Evolutionary conservation across 202 grass and related monocot genomes (phyloP).

Genomic region (Saccharum hybrid): DNA sequence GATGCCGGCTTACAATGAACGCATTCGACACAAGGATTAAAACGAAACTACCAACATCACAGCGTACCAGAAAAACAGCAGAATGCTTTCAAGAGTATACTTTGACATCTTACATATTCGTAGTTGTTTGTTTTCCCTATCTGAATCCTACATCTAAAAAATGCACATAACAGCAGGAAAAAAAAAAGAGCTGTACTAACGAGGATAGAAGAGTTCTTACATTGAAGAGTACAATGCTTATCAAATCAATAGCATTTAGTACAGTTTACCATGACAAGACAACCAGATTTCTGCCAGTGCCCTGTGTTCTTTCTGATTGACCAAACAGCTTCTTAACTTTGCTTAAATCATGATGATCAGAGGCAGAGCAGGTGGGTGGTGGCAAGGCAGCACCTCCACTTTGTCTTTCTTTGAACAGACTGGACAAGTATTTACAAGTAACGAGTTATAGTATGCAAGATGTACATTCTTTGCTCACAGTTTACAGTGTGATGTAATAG

Average conservation of each 20-base stretch:
- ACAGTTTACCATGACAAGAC: slow-evolving; percentile 27
- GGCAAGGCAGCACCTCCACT: neutral
- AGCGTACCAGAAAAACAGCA: neutral
- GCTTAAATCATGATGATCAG: slow-evolving; percentile 11
- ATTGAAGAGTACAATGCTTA: neutral
- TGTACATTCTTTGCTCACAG: neutral
- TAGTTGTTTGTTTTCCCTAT: neutral
- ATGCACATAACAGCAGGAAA: neutral
- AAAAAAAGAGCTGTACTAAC: neutral
- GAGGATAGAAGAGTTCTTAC: neutral
- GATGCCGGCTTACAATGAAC: too few species aligned
- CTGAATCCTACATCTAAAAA: neutral
- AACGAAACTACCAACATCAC: too few species aligned
- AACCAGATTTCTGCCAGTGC: slow-evolving; percentile 15
- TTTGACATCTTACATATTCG: neutral
- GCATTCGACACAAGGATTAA: too few species aligned
- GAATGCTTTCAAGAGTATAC: neutral
- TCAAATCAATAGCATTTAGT: neutral
- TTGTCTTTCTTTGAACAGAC: neutral
- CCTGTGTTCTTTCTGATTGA: neutral
- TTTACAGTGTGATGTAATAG: slow-evolving; percentile 27
- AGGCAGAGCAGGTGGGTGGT: slow-evolving; percentile 7
- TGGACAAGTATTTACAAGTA: neutral
- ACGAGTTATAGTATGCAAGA: neutral
- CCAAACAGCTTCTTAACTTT: slow-evolving; percentile 37